phyloP scores from a whole-genome alignment of 2,329 filamentous ascomycete species.

The Aspergillus hortae region DNA sequence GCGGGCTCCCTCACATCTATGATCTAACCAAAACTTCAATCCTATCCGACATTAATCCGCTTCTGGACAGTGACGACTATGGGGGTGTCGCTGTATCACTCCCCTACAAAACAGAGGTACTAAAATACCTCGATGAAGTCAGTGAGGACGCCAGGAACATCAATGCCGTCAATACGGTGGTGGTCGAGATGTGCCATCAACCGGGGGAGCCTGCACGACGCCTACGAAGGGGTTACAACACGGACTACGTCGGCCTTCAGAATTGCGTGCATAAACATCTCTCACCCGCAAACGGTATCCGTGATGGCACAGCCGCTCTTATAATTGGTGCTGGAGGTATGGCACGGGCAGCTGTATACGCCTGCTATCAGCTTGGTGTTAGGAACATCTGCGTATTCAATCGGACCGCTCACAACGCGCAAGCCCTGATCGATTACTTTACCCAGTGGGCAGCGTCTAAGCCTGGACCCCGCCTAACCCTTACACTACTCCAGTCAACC shows the following conservation, averaged over 20 bases:
- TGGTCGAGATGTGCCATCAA: neutral
- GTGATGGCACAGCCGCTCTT: constrained; percentile 17
- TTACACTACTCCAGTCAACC: constrained; percentile 8
- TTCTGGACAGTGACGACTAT: constrained; percentile 11
- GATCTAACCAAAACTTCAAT: constrained; percentile 6
- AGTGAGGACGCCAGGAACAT: constrained; percentile 23
- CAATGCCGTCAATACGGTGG: constrained; percentile 26
- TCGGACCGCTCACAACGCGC: constrained; percentile 17
- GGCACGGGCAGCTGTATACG: constrained; percentile 27
- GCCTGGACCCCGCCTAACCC: neutral
- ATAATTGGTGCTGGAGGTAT: constrained; percentile 26
- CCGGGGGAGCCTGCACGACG: constrained; percentile 5
- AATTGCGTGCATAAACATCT: constrained; percentile 23
- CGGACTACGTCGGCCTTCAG: constrained; percentile 26
- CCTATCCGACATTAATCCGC: constrained; percentile 6
- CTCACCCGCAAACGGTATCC: constrained; percentile 23
- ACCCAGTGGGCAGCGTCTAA: constrained; percentile 7
- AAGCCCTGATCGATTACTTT: constrained; percentile 17
- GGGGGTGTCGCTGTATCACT: constrained; percentile 20
- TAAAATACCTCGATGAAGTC: constrained; percentile 18
- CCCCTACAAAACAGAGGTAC: constrained; percentile 23
- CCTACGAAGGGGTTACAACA: constrained; percentile 24
- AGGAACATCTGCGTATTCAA: constrained; percentile 26
- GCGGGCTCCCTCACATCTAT: constrained; percentile 23
- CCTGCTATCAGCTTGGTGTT: constrained; percentile 21